phyloP scores from a whole-genome alignment of 305 asterid species.

The Rubia tinctorum region DNA sequence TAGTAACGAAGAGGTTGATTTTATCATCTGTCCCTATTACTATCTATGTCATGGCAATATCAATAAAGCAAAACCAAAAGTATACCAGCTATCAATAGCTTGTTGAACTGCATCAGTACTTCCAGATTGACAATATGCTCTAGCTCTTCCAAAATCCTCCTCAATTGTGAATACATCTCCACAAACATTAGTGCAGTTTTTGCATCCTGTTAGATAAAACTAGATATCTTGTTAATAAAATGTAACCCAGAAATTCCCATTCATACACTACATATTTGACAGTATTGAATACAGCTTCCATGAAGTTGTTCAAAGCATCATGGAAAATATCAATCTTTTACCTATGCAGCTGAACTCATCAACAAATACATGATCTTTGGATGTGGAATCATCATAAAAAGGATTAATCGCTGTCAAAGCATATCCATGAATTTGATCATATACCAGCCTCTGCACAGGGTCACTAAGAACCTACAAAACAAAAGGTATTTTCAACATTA shows the following conservation, averaged over 20 bases:
- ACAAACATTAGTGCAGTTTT: slow-evolving; percentile 91
- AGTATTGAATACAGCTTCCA: not conserved
- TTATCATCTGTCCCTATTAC: not conserved
- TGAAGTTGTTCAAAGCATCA: not conserved
- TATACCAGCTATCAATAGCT: slow-evolving; percentile 95
- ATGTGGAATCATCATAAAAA: slow-evolving; percentile 64
- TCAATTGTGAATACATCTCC: slow-evolving; percentile 72
- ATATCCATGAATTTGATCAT: slow-evolving; percentile 95
- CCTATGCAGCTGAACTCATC: slow-evolving; percentile 99
- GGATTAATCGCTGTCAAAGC: slow-evolving; percentile 87
- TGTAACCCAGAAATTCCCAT: not conserved
- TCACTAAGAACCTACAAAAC: slow-evolving; percentile 86
- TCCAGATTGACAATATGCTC: slow-evolving; percentile 80
- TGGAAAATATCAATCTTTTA: slow-evolving; percentile 17
- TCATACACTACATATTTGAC: not conserved
- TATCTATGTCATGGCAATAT: not conserved
- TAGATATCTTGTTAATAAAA: not conserved
- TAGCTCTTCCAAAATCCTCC: slow-evolving; percentile 97
- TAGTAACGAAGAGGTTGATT: not conserved
- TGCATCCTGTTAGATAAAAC: slow-evolving; percentile 56
- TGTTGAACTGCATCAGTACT: slow-evolving; percentile 56
- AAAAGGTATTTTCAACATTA: slow-evolving; percentile 24
- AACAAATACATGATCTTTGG: slow-evolving; percentile 82
- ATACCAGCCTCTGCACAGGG: slow-evolving; percentile 89
- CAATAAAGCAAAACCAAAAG: not conserved